Conservation (phyloP, 2,329 filamentous ascomycete species). For the Aspergillus sergii region DNA sequence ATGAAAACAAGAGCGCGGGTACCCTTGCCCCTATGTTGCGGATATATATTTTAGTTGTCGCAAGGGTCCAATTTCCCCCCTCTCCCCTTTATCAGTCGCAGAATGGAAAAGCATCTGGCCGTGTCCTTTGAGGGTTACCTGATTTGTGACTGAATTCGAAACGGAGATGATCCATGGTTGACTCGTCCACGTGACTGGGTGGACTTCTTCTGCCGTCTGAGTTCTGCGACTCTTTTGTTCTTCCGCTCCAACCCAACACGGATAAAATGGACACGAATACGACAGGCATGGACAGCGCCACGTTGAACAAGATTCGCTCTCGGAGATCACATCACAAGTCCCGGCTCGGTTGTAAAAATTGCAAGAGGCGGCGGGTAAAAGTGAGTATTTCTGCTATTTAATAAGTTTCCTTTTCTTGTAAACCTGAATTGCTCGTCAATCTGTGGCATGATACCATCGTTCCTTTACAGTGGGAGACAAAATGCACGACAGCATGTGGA, state of each 20-base stretch:
- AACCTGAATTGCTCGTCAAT: neutral
- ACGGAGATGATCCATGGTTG: neutral
- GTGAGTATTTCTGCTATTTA: slow-evolving; percentile 23
- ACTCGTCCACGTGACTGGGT: neutral
- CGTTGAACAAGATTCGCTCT: slow-evolving; percentile 17
- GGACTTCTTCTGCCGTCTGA: neutral
- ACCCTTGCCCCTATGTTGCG: no score
- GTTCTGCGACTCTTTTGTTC: neutral
- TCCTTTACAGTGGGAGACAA: neutral
- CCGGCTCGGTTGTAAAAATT: slow-evolving; percentile 35
- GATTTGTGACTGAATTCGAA: neutral
- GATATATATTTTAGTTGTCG: neutral
- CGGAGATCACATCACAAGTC: slow-evolving; percentile 39
- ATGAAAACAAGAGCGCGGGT: no score
- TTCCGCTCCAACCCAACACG: neutral
- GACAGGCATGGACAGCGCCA: slow-evolving; percentile 9
- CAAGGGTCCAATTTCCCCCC: neutral
- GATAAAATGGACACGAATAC: slow-evolving; percentile 2
- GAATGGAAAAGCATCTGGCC: neutral
- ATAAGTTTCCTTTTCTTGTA: neutral
- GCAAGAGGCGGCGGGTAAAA: slow-evolving; percentile 39
- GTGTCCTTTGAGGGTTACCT: neutral
- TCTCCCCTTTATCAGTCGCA: neutral
- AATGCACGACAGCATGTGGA: neutral
- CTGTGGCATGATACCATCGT: neutral